Evolutionary conservation across 148 eudicot genomes (phyloP).

Genomic region (Mesembryanthemum crystallinum): DNA sequence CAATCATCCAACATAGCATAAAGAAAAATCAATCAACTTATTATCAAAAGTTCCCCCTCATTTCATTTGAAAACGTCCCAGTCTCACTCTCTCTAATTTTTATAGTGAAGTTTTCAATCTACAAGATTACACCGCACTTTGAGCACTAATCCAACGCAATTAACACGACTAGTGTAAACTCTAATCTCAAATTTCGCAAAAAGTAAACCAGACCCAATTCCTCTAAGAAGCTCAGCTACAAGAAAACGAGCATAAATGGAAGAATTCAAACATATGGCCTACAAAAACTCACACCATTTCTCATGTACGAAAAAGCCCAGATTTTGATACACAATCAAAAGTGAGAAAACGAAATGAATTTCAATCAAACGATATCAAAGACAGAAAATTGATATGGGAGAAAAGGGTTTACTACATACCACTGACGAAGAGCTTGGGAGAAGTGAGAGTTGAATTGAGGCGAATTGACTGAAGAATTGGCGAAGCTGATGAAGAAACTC

Average conservation of each 20-base stretch:
- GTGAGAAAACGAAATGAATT: neutral
- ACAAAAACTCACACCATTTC: neutral
- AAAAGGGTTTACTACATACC: constrained; percentile 42
- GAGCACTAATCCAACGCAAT: neutral
- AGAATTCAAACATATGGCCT: neutral
- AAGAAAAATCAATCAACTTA: no score
- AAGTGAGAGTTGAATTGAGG: constrained; percentile 61
- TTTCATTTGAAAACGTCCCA: neutral
- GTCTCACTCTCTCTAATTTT: neutral
- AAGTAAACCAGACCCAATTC: neutral
- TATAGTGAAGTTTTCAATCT: neutral
- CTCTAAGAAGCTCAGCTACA: neutral
- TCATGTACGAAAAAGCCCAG: neutral
- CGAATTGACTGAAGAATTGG: constrained; percentile 49
- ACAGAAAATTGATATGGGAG: neutral
- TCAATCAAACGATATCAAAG: neutral
- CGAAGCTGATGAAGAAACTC: constrained; percentile 32
- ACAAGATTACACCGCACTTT: neutral
- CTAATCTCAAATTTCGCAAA: neutral
- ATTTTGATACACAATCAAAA: neutral
- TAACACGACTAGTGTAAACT: neutral
- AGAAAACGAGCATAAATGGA: neutral
- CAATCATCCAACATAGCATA: neutral
- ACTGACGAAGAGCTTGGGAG: constrained; percentile 79
- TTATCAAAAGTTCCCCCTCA: neutral